Evolutionary conservation across 1,284 basidiomycete species (phyloP).

Genomic region (Porodaedalea pini): DNA sequence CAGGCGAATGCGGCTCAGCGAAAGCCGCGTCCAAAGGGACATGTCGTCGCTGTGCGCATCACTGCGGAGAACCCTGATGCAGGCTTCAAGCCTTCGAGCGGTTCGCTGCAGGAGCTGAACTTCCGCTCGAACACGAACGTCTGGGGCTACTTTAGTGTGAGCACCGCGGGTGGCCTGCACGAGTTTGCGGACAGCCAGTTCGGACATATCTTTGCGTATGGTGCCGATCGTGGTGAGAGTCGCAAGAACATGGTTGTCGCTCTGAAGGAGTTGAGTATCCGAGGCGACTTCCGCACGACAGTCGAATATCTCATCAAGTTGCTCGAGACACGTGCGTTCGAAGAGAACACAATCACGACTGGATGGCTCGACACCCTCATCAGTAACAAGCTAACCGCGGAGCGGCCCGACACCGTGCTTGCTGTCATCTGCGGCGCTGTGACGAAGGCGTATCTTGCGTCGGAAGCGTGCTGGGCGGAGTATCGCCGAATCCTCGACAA

Average conservation of each 20-base stretch:
- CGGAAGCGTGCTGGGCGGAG: slow-evolving; percentile 86
- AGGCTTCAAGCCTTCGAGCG: slow-evolving; percentile 99
- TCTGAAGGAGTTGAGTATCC: slow-evolving; percentile 96
- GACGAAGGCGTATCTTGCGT: slow-evolving; percentile 89
- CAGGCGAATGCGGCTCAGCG: slow-evolving; percentile 86
- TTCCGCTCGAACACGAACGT: slow-evolving; percentile 99
- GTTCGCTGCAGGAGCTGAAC: slow-evolving; percentile 96
- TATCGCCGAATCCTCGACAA: slow-evolving; percentile 97
- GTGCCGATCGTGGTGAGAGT: slow-evolving; percentile 92
- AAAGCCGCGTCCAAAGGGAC: slow-evolving; percentile 95
- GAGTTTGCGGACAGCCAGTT: slow-evolving; percentile 99
- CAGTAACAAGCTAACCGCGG: slow-evolving; percentile 93
- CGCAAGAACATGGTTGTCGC: slow-evolving; percentile 99
- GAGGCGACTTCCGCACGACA: slow-evolving; percentile 98
- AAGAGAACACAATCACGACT: slow-evolving; percentile 96
- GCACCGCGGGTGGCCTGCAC: slow-evolving; percentile 92
- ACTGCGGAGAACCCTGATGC: slow-evolving; percentile 99
- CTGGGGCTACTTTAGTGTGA: slow-evolving; percentile 99
- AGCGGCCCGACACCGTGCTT: slow-evolving; percentile 88
- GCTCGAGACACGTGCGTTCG: slow-evolving; percentile 94
- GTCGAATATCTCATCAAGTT: slow-evolving; percentile 99
- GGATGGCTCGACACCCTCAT: slow-evolving; percentile 99
- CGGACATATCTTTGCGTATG: slow-evolving; percentile 99
- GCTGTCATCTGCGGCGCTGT: slow-evolving; percentile 98
- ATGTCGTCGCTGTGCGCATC: slow-evolving; percentile 98